Percentiles rank a stretch among this genome's conserved stretches.
Evolutionary conservation across 768 basidiomycete species (phyloP).

Genomic region (Hypsizygus marmoreus): DNA sequence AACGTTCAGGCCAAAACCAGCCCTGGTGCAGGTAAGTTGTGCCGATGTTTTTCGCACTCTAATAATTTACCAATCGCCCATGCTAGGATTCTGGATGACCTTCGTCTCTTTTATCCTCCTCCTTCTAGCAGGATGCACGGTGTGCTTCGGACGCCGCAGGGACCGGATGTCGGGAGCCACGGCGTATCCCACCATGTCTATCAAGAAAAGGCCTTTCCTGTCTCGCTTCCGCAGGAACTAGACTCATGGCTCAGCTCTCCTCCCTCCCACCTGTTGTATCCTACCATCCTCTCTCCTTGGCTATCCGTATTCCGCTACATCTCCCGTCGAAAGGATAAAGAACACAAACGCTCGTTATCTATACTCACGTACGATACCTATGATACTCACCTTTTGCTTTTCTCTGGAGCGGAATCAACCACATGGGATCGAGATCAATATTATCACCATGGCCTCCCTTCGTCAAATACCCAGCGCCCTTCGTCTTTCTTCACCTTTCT

Average conservation of each 20-base stretch:
- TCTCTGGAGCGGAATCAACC: too few species aligned
- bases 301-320: too few species aligned
- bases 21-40: conserved; percentile 63
- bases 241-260: neutral
- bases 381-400: too few species aligned
- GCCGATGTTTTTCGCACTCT: conserved; percentile 1
- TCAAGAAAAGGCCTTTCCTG: conserved; percentile 28
- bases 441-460: too few species aligned
- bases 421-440: too few species aligned
- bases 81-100: conserved; percentile 73
- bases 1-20: conserved; percentile 46
- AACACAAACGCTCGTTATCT: too few species aligned
- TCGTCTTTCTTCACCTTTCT: too few species aligned
- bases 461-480: too few species aligned
- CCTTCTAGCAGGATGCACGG: conserved; percentile 64
- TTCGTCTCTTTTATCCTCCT: conserved; percentile 66
- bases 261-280: neutral
- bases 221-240: conserved; percentile 41
- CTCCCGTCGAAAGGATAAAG: too few species aligned
- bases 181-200: conserved; percentile 33
- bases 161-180: conserved; percentile 48
- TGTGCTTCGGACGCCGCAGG: conserved; percentile 68
- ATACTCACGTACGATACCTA: too few species aligned
- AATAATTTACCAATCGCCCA: conserved; percentile 5
- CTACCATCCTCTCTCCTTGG: too few species aligned